These are phyloP conservation scores for Magnusiomyces paraingens DNA, from an alignment of 1,139 yeast species.

Conservation along the genomic window DNA sequence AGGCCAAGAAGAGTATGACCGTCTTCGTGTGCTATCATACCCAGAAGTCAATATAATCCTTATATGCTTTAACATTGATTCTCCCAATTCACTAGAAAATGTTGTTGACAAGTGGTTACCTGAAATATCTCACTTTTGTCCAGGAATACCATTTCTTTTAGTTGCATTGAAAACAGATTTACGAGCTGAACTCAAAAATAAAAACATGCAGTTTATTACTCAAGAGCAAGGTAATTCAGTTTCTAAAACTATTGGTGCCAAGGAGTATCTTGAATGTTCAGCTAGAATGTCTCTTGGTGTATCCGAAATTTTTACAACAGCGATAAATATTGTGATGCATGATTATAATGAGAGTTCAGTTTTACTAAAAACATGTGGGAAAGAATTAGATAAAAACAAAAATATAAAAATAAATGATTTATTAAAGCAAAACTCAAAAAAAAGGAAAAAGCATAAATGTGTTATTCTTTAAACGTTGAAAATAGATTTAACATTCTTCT, in stretches of 20 bases:
- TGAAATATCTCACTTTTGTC: conserved; percentile 78
- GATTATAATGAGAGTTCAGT: conserved; percentile 11
- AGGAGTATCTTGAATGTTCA: conserved; percentile 72
- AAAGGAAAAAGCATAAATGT: conserved; percentile 13
- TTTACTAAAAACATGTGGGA: too few species aligned
- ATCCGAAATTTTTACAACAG: conserved; percentile 53
- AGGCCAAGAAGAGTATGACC: conserved; percentile 86
- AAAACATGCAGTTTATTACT: conserved; percentile 41
- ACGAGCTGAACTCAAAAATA: conserved; percentile 30
- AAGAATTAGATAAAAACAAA: neutral
- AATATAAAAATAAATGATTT: conserved; percentile 6
- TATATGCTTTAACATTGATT: conserved; percentile 69
- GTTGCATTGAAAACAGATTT: conserved; percentile 79
- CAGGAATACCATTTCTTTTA: conserved; percentile 64
- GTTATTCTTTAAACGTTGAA: conserved; percentile 5
- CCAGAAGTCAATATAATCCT: conserved; percentile 73
- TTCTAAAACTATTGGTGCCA: conserved; percentile 64
- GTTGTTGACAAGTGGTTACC: conserved; percentile 83
- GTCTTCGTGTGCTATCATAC: conserved; percentile 75
- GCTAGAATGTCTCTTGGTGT: conserved; percentile 67
- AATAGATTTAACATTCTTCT: neutral
- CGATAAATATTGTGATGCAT: conserved; percentile 24
- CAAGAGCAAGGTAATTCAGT: conserved; percentile 40
- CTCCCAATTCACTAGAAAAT: conserved; percentile 57
- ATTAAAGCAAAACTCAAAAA: conserved; percentile 2